A percentile compares a stretch with the other conserved stretches of the same genome.
Conservation (phyloP, 176 grass and related monocot species). For the Eremochloa ophiuroides region DNA sequence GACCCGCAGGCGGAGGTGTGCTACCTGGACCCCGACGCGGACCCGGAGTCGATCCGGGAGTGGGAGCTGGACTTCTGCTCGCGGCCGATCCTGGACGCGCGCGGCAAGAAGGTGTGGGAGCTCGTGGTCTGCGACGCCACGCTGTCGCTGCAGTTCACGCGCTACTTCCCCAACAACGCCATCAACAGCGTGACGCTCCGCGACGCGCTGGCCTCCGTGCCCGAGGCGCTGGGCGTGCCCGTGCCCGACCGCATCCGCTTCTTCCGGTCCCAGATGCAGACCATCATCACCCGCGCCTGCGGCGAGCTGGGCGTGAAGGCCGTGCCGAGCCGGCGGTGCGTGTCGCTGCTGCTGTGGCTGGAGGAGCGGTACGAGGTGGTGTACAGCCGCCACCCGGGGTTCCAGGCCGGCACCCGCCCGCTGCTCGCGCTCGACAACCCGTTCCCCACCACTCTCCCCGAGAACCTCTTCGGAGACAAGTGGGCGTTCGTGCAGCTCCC, state of each 20-base stretch:
- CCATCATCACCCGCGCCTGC: slow-evolving; percentile 86
- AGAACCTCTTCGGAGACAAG: slow-evolving; percentile 90
- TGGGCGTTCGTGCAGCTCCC: slow-evolving; percentile 98
- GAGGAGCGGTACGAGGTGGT: slow-evolving; percentile 92
- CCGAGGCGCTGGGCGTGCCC: slow-evolving; percentile 52
- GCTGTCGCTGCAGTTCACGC: slow-evolving; percentile 94
- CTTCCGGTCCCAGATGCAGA: slow-evolving; percentile 96
- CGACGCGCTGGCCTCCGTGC: slow-evolving; percentile 69
- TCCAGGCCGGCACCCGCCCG: slow-evolving; percentile 73
- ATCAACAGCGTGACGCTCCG: slow-evolving; percentile 96
- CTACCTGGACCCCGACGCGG: slow-evolving; percentile 72
- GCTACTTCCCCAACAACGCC: slow-evolving; percentile 96
- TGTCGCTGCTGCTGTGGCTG: slow-evolving; percentile 78
- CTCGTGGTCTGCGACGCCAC: slow-evolving; percentile 87
- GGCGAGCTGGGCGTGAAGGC: slow-evolving; percentile 84
- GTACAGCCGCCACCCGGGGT: slow-evolving; percentile 78
- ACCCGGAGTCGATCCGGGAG: slow-evolving; percentile 67
- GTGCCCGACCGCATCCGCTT: slow-evolving; percentile 80
- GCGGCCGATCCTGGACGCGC: slow-evolving; percentile 75
- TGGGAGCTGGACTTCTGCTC: slow-evolving; percentile 99
- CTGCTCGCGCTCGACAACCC: slow-evolving; percentile 92
- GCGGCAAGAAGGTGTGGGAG: slow-evolving; percentile 96
- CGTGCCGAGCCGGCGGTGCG: slow-evolving; percentile 80
- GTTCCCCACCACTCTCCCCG: slow-evolving; percentile 79
- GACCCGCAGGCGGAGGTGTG: slow-evolving; percentile 76